Base-by-base conservation (phyloP, 2,329 filamentous ascomycete species). In the Paradendryphiella salina region DNA sequence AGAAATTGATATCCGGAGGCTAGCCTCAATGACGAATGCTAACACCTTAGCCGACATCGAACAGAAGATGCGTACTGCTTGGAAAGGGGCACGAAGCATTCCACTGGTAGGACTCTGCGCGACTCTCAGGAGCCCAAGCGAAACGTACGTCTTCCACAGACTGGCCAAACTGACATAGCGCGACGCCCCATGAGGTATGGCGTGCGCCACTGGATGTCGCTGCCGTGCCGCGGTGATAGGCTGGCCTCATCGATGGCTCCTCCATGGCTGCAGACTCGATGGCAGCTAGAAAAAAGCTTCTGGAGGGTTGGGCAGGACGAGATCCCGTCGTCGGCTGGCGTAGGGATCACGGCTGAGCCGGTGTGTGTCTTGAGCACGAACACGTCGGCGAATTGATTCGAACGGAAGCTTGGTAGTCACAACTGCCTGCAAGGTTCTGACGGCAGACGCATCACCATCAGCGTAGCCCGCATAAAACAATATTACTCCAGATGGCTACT, bases 331-430 rank as follows among this genome's bases (percentile, higher is more conserved):
- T 52, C 43, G n/a, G n/a, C n/a, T 52, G 50, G 55, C 58, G 59
- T 57, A 50, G 41, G 53, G 54, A 50, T 44, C 46, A 54, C 53
- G 54, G 54, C 52, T 60, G 45, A 55, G 58, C 56, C 56, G 42
- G 48, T 56, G 56, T 61, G 53, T 51, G 50, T 59, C 54, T 49
- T 49, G 51, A 54, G 52, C 56, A 57, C 51, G 50, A 55, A 55
- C 54, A 56, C 63, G 64, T 69, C 66, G 66, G 67, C 61, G 59
- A 59, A 63, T 61, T 61, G 50, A 56, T 54, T 60, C 52, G 47
- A 48, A 51, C 50, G 26, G 35, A 47, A 40, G 45, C 52, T 54
- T 54, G 40, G 45, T 46, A 65, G 61, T 54, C 51, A 46, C 52
- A 52, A 48, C 50, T 59, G 55, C 57, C 57, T 57, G 60, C 60